Evolutionary conservation across 192 early-diverging fungal species (phyloP).

Genomic region (Umbelopsis vinacea): DNA sequence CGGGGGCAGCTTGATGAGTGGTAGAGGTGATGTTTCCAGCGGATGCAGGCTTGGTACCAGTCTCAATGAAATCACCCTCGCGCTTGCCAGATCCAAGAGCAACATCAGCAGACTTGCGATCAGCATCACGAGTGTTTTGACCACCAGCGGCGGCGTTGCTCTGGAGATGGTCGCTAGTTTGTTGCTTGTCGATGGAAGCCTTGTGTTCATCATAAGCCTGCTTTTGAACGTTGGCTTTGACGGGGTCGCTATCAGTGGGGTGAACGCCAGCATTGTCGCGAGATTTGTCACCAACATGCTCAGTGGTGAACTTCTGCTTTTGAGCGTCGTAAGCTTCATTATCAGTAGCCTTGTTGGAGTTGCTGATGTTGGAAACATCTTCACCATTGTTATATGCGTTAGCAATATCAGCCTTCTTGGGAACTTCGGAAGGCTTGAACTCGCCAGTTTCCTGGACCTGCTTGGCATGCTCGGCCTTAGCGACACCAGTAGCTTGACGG

Average conservation of each 20-base stretch:
- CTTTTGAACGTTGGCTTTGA: neutral
- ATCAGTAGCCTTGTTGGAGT: neutral
- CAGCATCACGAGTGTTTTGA: neutral
- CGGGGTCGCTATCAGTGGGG: neutral
- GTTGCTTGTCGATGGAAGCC: neutral
- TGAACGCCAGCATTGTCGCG: neutral
- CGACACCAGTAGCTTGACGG: neutral
- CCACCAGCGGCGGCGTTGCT: neutral
- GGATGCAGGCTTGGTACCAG: neutral
- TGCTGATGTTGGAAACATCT: neutral
- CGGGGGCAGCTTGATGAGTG: too few species aligned
- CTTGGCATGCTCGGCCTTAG: constrained; percentile 3
- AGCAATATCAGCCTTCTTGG: neutral
- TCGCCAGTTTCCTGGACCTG: neutral
- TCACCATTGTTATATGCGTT: neutral
- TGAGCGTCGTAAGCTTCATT: neutral
- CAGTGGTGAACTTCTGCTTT: neutral
- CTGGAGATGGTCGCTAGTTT: neutral
- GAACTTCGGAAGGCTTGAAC: neutral
- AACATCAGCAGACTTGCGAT: neutral
- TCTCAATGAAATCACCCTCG: neutral
- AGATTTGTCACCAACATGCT: too few species aligned
- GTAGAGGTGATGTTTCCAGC: neutral
- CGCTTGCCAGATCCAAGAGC: neutral
- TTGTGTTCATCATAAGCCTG: neutral